Evolutionary conservation across 805 yeast genomes (phyloP), one percentile per base, ranked within the genome.

Genomic region (Suhomyces faveliae): DNA sequence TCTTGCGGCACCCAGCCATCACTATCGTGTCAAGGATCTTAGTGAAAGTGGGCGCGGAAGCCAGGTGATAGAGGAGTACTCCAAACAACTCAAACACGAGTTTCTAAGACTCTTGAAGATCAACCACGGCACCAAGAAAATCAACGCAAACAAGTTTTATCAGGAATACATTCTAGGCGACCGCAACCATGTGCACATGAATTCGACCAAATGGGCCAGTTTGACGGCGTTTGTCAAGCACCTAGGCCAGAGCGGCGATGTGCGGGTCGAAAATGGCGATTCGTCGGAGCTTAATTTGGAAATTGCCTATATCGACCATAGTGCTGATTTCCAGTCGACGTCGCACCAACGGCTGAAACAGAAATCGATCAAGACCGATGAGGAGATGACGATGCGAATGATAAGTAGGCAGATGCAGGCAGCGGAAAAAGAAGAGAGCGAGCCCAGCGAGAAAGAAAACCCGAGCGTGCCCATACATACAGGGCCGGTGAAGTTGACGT

Each of bases 141-240:
- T 91, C 39, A 84, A 83, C 48, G 92, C 90, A 3, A 94, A 94
- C 68, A 78, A 82, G 60, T 89, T 89, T 59, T 94, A 94, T 69
- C 96, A 91, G 60, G 97, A 91, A 61, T 85, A 85, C 60, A 92
- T 94, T 48, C 52, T 69, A 29, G 77, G 79, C 50, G 88, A 92
- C 62, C 81, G 81, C 58, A 81, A 87, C 48, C 98, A 94, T 64
- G 71, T 90, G 9, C 99, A 92, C 64, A 81, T 94, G 85, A 90
- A 89, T 57, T 83, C 97, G 1, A 94, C 99, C 0, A 75, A 75
- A 49, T 94, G 95, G 89, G 64, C 76, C 3, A 78, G 86, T 1
- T 66, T 94, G 41, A 78, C 89, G 0, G 77, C 80, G 35, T 89
- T 92, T 60, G 75, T 89, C 17, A 76, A 79, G 49, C 69, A 80